Conservation (phyloP, 257 asterid genomes). For the Anisodus tanguticus region DNA sequence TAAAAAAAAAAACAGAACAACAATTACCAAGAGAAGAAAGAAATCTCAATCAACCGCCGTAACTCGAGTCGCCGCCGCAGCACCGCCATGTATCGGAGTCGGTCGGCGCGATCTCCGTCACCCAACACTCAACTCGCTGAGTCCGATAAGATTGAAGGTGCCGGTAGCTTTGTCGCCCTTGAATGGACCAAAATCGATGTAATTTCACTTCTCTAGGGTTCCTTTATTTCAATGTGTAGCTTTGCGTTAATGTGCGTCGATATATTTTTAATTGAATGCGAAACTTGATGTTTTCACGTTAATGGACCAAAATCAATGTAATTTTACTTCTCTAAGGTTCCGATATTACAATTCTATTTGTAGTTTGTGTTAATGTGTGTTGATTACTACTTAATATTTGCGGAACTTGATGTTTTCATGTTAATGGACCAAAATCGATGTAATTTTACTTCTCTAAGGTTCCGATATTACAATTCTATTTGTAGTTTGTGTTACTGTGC, state of each 20-base stretch:
- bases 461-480: too few relatives aligned
- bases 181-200: conserved; percentile 97
- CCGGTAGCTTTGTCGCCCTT: conserved; percentile 88
- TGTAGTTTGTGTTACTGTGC: background rate
- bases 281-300: too few relatives aligned
- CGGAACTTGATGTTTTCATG: too few relatives aligned
- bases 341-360: too few relatives aligned
- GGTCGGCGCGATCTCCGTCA: conserved; percentile 66
- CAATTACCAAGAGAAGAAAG: background rate
- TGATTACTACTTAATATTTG: too few relatives aligned
- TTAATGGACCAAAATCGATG: too few relatives aligned
- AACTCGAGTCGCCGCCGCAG: conserved; percentile 22
- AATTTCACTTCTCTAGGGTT: conserved; percentile 28
- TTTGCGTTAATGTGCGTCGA: background rate
- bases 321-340: too few relatives aligned
- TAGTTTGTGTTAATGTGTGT: too few relatives aligned
- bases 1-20: background rate
- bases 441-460: too few relatives aligned
- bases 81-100: conserved; percentile 54
- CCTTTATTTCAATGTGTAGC: background rate
- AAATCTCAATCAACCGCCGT: background rate
- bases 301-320: too few relatives aligned
- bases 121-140: conserved; percentile 61
- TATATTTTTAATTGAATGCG: background rate
- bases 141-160: conserved; percentile 75